phyloP scores from a whole-genome alignment of 2,329 filamentous ascomycete species.

The Teratosphaeria zuluensis region DNA sequence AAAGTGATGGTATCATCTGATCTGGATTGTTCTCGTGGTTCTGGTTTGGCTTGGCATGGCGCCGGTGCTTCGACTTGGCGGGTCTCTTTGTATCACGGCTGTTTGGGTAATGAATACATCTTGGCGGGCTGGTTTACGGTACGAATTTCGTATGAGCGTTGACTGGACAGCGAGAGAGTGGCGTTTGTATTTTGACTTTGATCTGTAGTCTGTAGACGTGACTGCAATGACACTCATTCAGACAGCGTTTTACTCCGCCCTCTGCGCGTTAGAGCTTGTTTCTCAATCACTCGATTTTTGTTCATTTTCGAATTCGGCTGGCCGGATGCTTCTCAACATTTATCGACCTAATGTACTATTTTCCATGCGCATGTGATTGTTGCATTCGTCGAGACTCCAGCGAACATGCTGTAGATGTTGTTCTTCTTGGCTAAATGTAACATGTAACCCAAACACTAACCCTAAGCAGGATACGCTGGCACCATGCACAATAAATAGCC shows the following conservation, averaged over 20 bases:
- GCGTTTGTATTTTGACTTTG: background rate
- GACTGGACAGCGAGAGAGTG: background rate
- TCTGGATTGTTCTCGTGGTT: background rate
- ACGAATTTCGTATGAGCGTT: background rate
- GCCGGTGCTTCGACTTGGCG: background rate
- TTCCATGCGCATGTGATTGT: too few species aligned
- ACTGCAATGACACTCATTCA: background rate
- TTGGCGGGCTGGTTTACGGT: background rate
- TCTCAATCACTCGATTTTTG: too few species aligned
- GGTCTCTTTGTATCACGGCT: slow-evolving; percentile 11
- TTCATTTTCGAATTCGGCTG: too few species aligned
- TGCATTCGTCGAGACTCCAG: too few species aligned
- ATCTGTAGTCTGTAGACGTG: background rate
- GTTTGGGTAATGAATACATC: background rate
- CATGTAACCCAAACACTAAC: too few species aligned
- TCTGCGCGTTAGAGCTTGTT: too few species aligned
- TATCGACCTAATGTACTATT: too few species aligned
- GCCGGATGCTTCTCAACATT: too few species aligned
- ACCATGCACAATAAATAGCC: too few species aligned
- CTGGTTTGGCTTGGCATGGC: background rate
- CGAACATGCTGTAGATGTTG: too few species aligned
- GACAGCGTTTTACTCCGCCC: background rate
- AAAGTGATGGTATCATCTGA: background rate
- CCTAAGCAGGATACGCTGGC: too few species aligned
- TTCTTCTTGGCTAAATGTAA: too few species aligned